Conservation (phyloP, 2,329 filamentous ascomycete genomes). For the Diaporthe longicolla region DNA sequence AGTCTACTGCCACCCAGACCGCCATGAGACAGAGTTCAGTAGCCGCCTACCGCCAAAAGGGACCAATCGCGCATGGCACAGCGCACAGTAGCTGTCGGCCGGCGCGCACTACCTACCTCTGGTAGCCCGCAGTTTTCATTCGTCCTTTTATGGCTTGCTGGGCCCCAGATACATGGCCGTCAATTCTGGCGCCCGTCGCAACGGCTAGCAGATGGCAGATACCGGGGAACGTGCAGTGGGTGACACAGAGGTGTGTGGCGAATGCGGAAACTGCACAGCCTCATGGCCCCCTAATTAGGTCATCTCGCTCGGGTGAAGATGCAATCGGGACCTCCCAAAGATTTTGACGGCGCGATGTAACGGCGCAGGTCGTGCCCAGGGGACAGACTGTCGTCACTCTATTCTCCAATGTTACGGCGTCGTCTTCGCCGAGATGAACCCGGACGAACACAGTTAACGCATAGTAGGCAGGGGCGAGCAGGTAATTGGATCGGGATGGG, state of each 20-base stretch:
- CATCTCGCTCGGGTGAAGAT: slow-evolving; percentile 11
- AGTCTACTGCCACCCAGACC: background rate
- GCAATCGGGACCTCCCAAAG: slow-evolving; percentile 16
- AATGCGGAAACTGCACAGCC: slow-evolving; percentile 37
- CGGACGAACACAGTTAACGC: slow-evolving; percentile 27
- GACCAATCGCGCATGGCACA: slow-evolving; percentile 23
- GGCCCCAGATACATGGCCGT: background rate
- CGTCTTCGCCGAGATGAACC: slow-evolving; percentile 32
- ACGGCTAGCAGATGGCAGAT: background rate
- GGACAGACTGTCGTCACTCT: slow-evolving; percentile 30
- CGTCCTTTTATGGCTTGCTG: background rate
- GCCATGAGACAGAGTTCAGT: slow-evolving; percentile 31
- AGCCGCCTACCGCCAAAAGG: background rate
- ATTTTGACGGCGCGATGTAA: slow-evolving; percentile 31
- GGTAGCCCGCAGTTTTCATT: background rate
- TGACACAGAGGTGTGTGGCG: slow-evolving; percentile 18
- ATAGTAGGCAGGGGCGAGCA: slow-evolving; percentile 6
- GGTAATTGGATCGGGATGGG: background rate
- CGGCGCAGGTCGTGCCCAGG: slow-evolving; percentile 19
- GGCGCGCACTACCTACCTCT: background rate
- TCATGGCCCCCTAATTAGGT: slow-evolving; percentile 29
- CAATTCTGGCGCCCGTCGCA: slow-evolving; percentile 6
- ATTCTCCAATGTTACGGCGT: slow-evolving; percentile 22
- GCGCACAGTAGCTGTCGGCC: slow-evolving; percentile 5
- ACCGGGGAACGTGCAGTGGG: background rate